Conservation (phyloP, 805 yeast genomes). For the Blastobotrys muscicola region DNA sequence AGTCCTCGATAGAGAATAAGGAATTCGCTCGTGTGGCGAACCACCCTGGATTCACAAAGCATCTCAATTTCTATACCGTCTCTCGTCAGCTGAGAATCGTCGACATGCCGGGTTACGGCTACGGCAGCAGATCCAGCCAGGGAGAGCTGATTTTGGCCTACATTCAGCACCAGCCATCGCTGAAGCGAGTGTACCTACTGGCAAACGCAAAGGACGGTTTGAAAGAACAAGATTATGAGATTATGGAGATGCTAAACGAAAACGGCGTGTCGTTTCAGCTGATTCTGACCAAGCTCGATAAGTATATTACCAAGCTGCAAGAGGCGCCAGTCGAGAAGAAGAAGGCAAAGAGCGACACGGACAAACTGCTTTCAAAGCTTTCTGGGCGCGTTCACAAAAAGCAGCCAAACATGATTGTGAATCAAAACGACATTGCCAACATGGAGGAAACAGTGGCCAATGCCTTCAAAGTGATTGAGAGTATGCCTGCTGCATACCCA, state of each 20-base stretch:
- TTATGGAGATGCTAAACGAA: slow-evolving; percentile 41
- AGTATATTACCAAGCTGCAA: slow-evolving; percentile 25
- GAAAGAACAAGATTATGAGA: slow-evolving; percentile 43
- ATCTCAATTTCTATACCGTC: slow-evolving; percentile 63
- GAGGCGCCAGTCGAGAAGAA: background rate
- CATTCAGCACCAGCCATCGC: slow-evolving; percentile 41
- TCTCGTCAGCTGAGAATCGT: slow-evolving; percentile 56
- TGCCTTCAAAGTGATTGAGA: slow-evolving; percentile 2
- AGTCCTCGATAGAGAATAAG: slow-evolving; percentile 20
- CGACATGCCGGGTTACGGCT: slow-evolving; percentile 91
- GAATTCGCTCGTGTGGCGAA: slow-evolving; percentile 36
- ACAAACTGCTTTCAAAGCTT: slow-evolving; percentile 1
- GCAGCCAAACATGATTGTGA: background rate
- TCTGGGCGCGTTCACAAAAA: slow-evolving; percentile 4
- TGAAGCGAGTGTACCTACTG: slow-evolving; percentile 52
- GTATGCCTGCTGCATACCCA: slow-evolving; percentile 21
- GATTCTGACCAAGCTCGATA: slow-evolving; percentile 70
- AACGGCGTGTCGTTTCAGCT: slow-evolving; percentile 63
- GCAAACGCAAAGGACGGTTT: slow-evolving; percentile 55
- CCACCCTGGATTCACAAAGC: slow-evolving; percentile 47
- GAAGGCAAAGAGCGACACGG: slow-evolving; percentile 4
- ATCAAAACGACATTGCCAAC: slow-evolving; percentile 1
- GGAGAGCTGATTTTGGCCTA: slow-evolving; percentile 63
- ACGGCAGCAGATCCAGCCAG: slow-evolving; percentile 51
- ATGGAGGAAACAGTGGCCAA: slow-evolving; percentile 4